phyloP scores from a whole-genome alignment of 106 monocot species.

The Phalaenopsis aphrodite region DNA sequence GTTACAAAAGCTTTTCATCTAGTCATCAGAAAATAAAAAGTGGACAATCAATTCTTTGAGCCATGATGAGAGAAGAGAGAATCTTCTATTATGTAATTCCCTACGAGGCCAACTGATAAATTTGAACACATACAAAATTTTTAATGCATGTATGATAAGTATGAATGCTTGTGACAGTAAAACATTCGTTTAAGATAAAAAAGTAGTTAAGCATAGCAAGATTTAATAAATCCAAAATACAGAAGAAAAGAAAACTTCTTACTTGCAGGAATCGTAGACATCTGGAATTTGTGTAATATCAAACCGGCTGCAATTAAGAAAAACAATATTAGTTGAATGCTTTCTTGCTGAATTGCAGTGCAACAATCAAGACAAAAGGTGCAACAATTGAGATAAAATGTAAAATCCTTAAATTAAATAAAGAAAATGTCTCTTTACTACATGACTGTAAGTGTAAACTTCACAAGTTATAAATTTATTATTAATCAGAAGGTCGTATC shows the following conservation, averaged over 20 bases:
- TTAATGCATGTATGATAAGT: not conserved
- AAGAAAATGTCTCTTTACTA: not conserved
- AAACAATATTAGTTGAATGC: not conserved
- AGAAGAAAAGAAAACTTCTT: conserved; percentile 21
- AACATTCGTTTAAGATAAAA: not conserved
- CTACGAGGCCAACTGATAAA: not conserved
- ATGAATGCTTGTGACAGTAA: not conserved
- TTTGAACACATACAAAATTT: not conserved
- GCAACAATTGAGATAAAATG: not conserved
- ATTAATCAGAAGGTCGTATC: not conserved
- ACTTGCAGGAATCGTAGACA: conserved; percentile 99
- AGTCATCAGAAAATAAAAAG: no score
- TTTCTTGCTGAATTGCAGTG: not conserved
- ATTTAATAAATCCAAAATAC: not conserved
- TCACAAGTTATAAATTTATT: not conserved
- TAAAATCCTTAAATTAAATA: not conserved
- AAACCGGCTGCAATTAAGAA: conserved; percentile 69
- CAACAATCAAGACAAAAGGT: not conserved
- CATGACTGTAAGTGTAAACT: not conserved
- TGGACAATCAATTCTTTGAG: no score
- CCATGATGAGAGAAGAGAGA: not conserved
- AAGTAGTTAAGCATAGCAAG: not conserved
- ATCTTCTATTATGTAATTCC: not conserved
- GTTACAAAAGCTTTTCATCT: no score
- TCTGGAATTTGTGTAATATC: conserved; percentile 98